Base-by-base conservation (phyloP, 106 monocot species). In the Phalaenopsis equestris region DNA sequence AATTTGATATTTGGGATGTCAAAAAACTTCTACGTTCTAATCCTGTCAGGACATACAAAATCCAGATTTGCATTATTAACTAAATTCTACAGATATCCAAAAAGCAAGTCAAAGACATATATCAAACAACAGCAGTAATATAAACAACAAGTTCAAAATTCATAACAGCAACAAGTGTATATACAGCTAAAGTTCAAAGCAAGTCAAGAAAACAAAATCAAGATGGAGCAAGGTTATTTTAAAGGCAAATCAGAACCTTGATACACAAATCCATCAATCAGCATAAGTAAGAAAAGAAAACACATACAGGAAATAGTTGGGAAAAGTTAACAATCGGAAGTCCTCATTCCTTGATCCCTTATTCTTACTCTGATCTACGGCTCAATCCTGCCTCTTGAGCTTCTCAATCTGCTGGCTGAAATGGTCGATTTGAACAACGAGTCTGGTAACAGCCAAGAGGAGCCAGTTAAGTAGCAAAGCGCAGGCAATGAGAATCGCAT, bases 401-500 rank as follows among this genome's bases (percentile, higher is more conserved):
- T 85, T 94, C 82, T 91, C 91, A 24, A 91, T 19, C 55, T 87
- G 83, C 82, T 90, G 85, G 56, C 61, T 83, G 74, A 90, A 48
- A 78, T 88, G 83, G 23, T 90, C 87, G 75, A 88, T 42, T 16
- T 83, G 80, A 52, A 85, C 78, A 49, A 91, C 76, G 39, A 94
- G 83, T 23, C 75, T 77, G 16, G 91, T 90, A 72, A 94, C 86
- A 3, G 91, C 24, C 76, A 94, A 94, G 36, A 94, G 85, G 42
- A 94, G 82, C 94, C 94, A 94, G 79, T 94, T 91, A 74, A 91
- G 76, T 36, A 94, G 8, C 17, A 94, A 81, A 10, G 94, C 82
- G 55, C 91, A 56, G 72, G 91, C 91, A 64, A 94, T 89, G 76
- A 94, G 91, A 19, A 94, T 56, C 41, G 86, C 91, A 87, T 94